phyloP scores from a whole-genome alignment of 495 filamentous ascomycete genomes.

The Pyrenula aspistea region DNA sequence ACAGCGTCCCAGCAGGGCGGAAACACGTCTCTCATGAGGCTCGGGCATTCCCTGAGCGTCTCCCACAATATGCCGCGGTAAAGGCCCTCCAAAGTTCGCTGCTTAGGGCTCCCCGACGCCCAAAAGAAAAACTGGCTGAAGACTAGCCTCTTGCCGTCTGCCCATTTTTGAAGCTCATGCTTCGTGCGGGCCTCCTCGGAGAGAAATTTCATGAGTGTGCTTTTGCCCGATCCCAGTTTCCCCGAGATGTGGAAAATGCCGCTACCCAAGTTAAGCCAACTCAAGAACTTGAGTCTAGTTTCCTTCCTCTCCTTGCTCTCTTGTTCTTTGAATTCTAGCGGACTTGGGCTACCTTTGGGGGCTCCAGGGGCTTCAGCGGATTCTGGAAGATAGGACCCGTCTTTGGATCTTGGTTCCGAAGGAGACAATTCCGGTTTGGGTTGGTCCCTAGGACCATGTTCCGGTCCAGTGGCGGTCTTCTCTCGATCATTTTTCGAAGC shows the following conservation, averaged over 20 bases:
- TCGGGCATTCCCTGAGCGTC: slow-evolving; percentile 6
- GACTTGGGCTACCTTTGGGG: neutral
- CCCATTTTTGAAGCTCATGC: slow-evolving; percentile 4
- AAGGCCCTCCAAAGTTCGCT: slow-evolving; percentile 14
- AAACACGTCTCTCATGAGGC: too few relatives aligned
- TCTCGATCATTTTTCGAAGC: too few relatives aligned
- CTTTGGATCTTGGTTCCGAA: too few relatives aligned
- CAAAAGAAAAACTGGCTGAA: slow-evolving; percentile 19
- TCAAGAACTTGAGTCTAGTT: too few relatives aligned
- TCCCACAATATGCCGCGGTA: too few relatives aligned
- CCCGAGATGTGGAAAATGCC: slow-evolving; percentile 27
- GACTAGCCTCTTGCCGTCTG: slow-evolving; percentile 7
- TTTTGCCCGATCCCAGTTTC: slow-evolving; percentile 32
- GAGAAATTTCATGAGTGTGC: slow-evolving; percentile 29
- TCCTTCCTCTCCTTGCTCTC: too few relatives aligned
- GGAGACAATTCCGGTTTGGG: too few relatives aligned
- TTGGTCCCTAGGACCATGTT: too few relatives aligned
- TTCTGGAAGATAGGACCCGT: too few relatives aligned
- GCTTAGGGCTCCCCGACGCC: slow-evolving; percentile 9
- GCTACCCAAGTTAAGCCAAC: slow-evolving; percentile 1
- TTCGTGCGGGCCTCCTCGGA: slow-evolving; percentile 2
- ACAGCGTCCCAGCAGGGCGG: too few relatives aligned
- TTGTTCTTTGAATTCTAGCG: too few relatives aligned
- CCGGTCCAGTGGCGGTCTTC: too few relatives aligned
- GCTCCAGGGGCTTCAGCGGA: neutral